Evolutionary conservation across 2,329 filamentous ascomycete genomes (phyloP).

Genomic region (Fusarium xylarioides): DNA sequence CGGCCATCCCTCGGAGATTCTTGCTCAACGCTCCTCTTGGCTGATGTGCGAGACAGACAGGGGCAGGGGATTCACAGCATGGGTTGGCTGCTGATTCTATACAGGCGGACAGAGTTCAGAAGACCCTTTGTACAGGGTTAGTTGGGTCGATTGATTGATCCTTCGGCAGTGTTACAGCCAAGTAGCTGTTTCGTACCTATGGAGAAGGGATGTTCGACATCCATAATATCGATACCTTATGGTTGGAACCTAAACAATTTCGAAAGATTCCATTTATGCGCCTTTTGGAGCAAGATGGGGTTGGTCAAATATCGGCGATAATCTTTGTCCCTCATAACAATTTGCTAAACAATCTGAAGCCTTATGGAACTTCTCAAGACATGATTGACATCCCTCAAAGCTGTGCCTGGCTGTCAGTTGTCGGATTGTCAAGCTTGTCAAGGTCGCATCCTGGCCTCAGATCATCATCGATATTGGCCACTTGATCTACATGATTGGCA

Average conservation of each 20-base stretch:
- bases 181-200: not conserved
- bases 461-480: conserved; percentile 31
- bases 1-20: conserved; percentile 33
- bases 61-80: conserved; percentile 21
- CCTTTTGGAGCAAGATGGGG: not conserved
- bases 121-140: conserved; percentile 28
- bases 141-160: not conserved
- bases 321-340: not conserved
- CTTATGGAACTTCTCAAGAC: not conserved
- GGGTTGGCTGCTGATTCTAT: not conserved
- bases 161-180: not conserved
- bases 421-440: conserved; percentile 11
- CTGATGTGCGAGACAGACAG: conserved; percentile 11
- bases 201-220: not conserved
- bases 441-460: conserved; percentile 33
- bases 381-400: not conserved
- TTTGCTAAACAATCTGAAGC: not conserved
- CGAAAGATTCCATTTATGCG: not conserved
- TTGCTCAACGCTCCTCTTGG: conserved; percentile 13
- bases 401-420: conserved; percentile 16
- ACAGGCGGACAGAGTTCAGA: conserved; percentile 1
- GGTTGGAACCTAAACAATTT: not conserved
- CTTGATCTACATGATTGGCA: conserved; percentile 24
- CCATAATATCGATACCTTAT: not conserved
- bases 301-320: not conserved